These are phyloP conservation scores for Fagopyrum tataricum DNA, from an alignment of 148 eudicot genomes.

Conservation along the genomic window DNA sequence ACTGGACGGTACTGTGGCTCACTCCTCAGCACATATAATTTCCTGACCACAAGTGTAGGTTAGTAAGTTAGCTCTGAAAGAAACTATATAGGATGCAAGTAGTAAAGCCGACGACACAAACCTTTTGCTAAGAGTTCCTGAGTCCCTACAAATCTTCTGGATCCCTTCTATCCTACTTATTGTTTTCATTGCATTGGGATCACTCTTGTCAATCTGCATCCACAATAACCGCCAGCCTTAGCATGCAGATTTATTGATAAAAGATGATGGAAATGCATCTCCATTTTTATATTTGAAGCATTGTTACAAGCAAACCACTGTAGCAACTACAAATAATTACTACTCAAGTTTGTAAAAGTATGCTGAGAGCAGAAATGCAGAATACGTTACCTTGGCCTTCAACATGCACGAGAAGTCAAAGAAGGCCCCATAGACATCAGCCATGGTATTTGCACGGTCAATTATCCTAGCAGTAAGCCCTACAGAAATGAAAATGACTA, in stretches of 20 bases:
- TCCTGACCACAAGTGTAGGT: slow-evolving; percentile 28
- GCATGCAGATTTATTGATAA: neutral
- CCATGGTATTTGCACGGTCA: slow-evolving; percentile 57
- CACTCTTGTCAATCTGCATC: slow-evolving; percentile 51
- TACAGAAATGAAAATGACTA: slow-evolving; percentile 16
- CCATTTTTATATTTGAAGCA: neutral
- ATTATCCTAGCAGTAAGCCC: slow-evolving; percentile 85
- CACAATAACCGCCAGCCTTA: slow-evolving; percentile 8
- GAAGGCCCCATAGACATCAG: slow-evolving; percentile 85
- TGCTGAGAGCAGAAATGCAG: neutral
- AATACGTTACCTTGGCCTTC: slow-evolving; percentile 52
- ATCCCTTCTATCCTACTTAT: slow-evolving; percentile 55
- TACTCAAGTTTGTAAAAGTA: neutral
- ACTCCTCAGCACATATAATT: slow-evolving; percentile 44
- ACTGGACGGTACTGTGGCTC: slow-evolving; percentile 34
- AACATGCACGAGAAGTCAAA: slow-evolving; percentile 71
- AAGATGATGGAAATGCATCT: neutral
- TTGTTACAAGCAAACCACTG: neutral
- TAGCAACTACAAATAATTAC: neutral
- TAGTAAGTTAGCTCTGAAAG: slow-evolving; percentile 1
- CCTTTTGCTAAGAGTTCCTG: slow-evolving; percentile 63
- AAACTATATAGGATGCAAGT: neutral
- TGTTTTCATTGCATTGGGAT: slow-evolving; percentile 69
- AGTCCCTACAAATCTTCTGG: slow-evolving; percentile 64
- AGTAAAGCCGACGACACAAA: slow-evolving; percentile 12